Base-by-base conservation (phyloP, 345 rosid species). In the Heritiera littoralis region DNA sequence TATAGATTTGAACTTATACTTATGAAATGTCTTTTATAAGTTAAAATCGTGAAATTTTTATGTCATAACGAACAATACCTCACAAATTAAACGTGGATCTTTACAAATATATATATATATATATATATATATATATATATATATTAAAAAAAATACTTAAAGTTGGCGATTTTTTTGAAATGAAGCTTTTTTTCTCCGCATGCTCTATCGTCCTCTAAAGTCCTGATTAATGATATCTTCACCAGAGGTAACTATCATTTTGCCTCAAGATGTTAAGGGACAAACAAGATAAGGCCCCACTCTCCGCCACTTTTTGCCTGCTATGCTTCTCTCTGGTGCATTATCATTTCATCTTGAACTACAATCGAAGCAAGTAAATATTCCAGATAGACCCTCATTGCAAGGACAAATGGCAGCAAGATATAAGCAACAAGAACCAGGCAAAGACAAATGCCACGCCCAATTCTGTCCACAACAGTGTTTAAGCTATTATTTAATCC, bases 291-390 rank as follows among this genome's bases (percentile, higher is more conserved):
- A 51, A 64, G 20, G 41, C 30, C 64, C 35, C 41, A 46, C 17
- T 41, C 23, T 74, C 77, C 77, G 55, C 58, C 48, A 28, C 76
- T 35, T 80, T 75, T 63, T 41, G 7, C 30, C 71, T 43, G 49
- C 13, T 1, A 1, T 2, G 14, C 18, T 30, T 35, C 48, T 18
- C 43, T 52, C 2, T 23, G 5, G 18, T 18, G 65, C 15, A 18
- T 58, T 10, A 79, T 81, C 82, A 80, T 81, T 80, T 77, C 75
- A 66, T 80, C 88, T 81, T 84, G 15, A 75, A 46, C 54, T 59
- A 52, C 78, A 84, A 75, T 66, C 56, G 23, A 69, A 28, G 9
- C 23, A 12, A 17, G 5, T 3, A 15, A 48, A 48, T 70, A 28
- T 70, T 23, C 40, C 58, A 48, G 40, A 49, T 70, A 7, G 17